Conservation (phyloP, 148 eudicot species). For the Fagopyrum tataricum region DNA sequence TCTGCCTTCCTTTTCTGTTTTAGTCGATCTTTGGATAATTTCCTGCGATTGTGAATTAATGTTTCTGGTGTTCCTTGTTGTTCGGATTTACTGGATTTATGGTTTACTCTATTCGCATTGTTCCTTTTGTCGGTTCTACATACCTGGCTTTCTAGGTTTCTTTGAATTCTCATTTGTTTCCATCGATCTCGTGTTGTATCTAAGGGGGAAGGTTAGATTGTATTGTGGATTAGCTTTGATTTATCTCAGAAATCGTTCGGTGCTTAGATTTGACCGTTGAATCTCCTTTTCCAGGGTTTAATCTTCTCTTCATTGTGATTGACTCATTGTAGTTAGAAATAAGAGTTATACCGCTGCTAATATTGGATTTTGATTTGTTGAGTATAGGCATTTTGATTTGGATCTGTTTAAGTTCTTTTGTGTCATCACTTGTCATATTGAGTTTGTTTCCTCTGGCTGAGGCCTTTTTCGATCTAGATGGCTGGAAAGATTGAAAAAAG, state of each 20-base stretch:
- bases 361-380: background rate
- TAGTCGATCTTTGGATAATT: background rate
- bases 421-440: background rate
- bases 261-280: background rate
- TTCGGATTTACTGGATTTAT: background rate
- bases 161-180: background rate
- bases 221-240: background rate
- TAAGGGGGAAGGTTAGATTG: background rate
- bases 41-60: background rate
- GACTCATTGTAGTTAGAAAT: background rate
- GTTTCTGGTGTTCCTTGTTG: background rate
- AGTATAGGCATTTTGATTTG: background rate
- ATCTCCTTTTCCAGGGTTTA: background rate
- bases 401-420: background rate
- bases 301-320: background rate
- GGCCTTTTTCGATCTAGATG: background rate
- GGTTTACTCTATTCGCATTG: background rate
- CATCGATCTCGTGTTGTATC: background rate
- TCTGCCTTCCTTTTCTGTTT: background rate
- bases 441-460: background rate
- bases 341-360: background rate
- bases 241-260: background rate
- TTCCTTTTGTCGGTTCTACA: background rate
- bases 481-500: background rate
- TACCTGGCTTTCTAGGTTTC: background rate